Evolutionary conservation across 768 basidiomycete genomes (phyloP).

Genomic region (Leccinellum luteum): DNA sequence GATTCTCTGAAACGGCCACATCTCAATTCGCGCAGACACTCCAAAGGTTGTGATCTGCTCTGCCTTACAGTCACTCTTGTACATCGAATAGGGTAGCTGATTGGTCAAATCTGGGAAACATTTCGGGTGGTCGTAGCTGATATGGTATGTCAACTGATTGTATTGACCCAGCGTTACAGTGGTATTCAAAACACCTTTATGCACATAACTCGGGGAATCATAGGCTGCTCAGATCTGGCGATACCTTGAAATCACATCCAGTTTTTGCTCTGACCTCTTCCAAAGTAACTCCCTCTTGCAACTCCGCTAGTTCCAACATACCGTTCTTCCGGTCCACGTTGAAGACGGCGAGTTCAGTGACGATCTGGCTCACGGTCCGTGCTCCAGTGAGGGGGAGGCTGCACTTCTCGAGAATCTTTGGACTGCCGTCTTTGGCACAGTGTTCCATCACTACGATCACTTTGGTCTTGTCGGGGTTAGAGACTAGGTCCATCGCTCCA

Average conservation of each 20-base stretch:
- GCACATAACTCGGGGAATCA: slow-evolving; percentile 25
- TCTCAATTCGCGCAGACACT: too few relatives aligned
- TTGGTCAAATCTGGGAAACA: too few relatives aligned
- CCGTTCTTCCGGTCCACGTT: slow-evolving; percentile 78
- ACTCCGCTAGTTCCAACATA: slow-evolving; percentile 69
- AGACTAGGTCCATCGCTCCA: slow-evolving; percentile 95
- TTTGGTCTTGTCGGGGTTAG: slow-evolving; percentile 93
- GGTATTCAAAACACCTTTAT: not conserved
- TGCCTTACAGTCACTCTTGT: too few relatives aligned
- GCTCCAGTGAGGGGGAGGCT: slow-evolving; percentile 87
- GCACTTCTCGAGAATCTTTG: slow-evolving; percentile 84
- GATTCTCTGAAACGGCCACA: too few relatives aligned
- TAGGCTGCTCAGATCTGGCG: slow-evolving; percentile 48
- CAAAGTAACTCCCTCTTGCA: slow-evolving; percentile 80
- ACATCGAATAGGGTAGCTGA: too few relatives aligned
- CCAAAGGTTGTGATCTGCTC: too few relatives aligned
- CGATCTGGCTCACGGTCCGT: slow-evolving; percentile 82
- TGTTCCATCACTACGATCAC: slow-evolving; percentile 91
- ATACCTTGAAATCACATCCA: slow-evolving; percentile 73
- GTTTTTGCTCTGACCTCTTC: slow-evolving; percentile 89
- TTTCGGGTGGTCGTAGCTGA: too few relatives aligned
- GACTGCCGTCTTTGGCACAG: slow-evolving; percentile 82
- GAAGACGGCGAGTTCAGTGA: slow-evolving; percentile 92
- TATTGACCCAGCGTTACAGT: slow-evolving; percentile 9
- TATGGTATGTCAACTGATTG: too few relatives aligned